These are phyloP conservation scores for Populus deltoides DNA, from an alignment of 345 rosid genomes.

Conservation along the genomic window DNA sequence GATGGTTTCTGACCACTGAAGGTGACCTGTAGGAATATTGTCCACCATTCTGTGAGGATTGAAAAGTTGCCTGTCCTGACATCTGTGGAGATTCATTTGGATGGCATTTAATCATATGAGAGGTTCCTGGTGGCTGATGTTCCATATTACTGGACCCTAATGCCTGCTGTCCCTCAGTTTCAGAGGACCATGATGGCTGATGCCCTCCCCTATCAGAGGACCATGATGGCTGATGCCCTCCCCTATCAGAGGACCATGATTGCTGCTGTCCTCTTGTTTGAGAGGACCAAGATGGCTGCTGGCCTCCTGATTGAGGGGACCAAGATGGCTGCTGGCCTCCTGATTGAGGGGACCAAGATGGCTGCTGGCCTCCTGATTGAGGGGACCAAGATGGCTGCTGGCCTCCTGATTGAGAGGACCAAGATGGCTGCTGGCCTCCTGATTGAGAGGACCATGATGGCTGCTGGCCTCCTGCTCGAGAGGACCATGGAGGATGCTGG, in stretches of 20 bases:
- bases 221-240: constrained; percentile 14
- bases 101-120: not conserved
- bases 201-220: constrained; percentile 4
- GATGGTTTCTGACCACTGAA: not conserved
- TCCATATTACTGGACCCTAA: constrained; percentile 4
- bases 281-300: constrained; percentile 2
- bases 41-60: not conserved
- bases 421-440: constrained; percentile 3
- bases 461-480: constrained; percentile 1
- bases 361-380: constrained; percentile 7
- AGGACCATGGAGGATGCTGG: not conserved
- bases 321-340: constrained; percentile 15
- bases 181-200: constrained; percentile 6
- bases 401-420: not conserved
- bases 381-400: constrained; percentile 15
- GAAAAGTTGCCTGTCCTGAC: not conserved
- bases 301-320: constrained; percentile 9
- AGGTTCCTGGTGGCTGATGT: not conserved
- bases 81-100: constrained; percentile 1
- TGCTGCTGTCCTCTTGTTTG: constrained; percentile 5
- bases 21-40: not conserved
- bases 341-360: not conserved
- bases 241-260: too few relatives aligned
- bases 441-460: not conserved
- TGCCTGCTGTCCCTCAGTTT: not conserved